A percentile compares a stretch with the other conserved stretches of the same genome.
Conservation (phyloP, 345 rosid genomes). For the Turritis glabra region DNA sequence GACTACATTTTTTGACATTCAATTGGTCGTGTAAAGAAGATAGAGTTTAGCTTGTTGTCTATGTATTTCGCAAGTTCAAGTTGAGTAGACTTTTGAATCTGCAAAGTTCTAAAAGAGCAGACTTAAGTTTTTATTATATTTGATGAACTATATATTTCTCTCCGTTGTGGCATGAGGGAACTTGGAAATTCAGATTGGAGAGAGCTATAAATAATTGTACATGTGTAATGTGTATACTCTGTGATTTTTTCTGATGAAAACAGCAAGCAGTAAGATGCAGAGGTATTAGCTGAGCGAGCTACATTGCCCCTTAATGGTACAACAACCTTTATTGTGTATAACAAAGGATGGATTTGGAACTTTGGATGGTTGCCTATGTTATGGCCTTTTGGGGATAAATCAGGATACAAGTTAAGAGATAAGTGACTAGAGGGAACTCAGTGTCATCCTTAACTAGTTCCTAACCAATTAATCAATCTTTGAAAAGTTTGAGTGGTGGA, state of each 20-base stretch:
- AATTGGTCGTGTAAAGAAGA: neutral
- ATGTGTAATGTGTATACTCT: neutral
- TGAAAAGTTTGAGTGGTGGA: too few species aligned
- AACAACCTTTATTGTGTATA: neutral
- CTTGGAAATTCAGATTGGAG: neutral
- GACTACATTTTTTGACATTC: neutral
- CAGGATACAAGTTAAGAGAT: neutral
- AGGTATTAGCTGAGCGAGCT: neutral
- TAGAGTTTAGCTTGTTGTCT: neutral
- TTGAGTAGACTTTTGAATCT: neutral
- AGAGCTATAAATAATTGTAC: neutral
- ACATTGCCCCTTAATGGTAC: neutral
- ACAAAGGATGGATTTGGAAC: neutral
- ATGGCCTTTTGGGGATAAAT: neutral
- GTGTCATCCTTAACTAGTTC: neutral
- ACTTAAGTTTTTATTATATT: neutral
- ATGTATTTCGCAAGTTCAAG: neutral
- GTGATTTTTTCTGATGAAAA: neutral
- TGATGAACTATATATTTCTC: neutral
- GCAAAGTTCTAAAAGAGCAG: neutral
- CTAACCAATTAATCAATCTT: neutral
- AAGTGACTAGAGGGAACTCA: neutral
- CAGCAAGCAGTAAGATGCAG: neutral
- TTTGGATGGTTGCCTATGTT: neutral
- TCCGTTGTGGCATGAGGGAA: neutral